Evolutionary conservation across 2,329 filamentous ascomycete genomes (phyloP).

Genomic region (Phialocephala subalpina): DNA sequence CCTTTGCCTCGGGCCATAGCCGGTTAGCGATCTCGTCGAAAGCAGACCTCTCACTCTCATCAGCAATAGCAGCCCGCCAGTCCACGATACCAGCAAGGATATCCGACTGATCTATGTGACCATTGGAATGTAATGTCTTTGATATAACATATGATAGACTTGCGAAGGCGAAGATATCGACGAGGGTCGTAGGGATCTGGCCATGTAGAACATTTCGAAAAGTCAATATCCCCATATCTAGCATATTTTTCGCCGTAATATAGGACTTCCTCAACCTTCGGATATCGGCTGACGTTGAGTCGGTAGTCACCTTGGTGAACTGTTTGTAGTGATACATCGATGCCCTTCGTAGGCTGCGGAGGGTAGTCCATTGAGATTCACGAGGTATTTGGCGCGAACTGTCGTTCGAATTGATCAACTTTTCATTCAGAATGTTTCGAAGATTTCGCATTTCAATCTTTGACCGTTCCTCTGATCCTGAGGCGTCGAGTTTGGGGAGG

Average conservation of each 20-base stretch:
- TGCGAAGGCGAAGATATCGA: constrained; percentile 24
- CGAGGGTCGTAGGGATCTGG: constrained; percentile 18
- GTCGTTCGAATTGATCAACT: constrained; percentile 10
- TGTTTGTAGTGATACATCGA: constrained; percentile 21
- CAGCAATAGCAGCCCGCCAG: constrained; percentile 21
- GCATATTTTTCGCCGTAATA: constrained; percentile 19
- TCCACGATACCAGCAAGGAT: constrained; percentile 26
- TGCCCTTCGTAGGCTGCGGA: constrained; percentile 21
- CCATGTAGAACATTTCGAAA: constrained; percentile 23
- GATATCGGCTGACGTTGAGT: constrained; percentile 15
- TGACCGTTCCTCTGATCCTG: constrained; percentile 12
- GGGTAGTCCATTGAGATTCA: constrained; percentile 25
- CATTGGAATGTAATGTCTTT: constrained; percentile 24
- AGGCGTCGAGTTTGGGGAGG: background rate
- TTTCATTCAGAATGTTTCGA: constrained; percentile 11
- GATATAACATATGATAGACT: constrained; percentile 25
- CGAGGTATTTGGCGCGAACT: constrained; percentile 12
- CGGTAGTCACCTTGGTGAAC: constrained; percentile 16
- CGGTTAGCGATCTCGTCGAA: constrained; percentile 21
- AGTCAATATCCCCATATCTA: constrained; percentile 24
- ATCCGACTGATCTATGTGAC: constrained; percentile 19
- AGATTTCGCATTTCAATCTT: constrained; percentile 18
- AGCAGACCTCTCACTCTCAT: constrained; percentile 16
- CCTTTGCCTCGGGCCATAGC: constrained; percentile 25
- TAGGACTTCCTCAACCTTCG: constrained; percentile 21